Base-by-base conservation (phyloP, 441 rosid species). In the Mallotus japonicus region DNA sequence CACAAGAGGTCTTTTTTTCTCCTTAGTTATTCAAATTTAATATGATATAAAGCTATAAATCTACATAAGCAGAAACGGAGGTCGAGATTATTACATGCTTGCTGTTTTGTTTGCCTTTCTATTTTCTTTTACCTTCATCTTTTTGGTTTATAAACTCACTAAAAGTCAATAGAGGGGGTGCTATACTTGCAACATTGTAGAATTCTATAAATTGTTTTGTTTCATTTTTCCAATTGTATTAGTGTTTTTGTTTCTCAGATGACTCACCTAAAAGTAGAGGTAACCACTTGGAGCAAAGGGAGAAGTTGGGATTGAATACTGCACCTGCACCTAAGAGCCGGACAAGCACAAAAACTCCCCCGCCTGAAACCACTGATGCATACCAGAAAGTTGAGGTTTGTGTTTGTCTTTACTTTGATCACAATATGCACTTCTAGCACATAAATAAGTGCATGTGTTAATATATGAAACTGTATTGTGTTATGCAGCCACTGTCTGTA, bases 381-480 rank as follows among this genome's bases (percentile, higher is more conserved):
- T 47, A 70, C 76, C 89, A 88, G 85, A 87, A 85, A 86, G 88
- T 90, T 24, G 95, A 87, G 91, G 95, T 90, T 49, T 49, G 88
- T 76, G 9, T 67, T 65, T 55, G 2, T 42, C 69, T 37, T 16
- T 34, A 54, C 34, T n/a, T 46, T 62, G 11, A 1, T n/a, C 28
- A 60, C 56, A 59, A 47, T 50, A 13, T 8, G 14, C 14, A 17
- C 58, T 60, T 16, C 2, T 34, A 17, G 9, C 11, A 59, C 53
- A 20, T 24, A n/a, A 13, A 65, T 65, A 12, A 65, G 19, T 54
- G 58, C 58, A 54, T 54, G 55, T 15, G 4, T 50, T 14, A 12
- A 50, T 50, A 16, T 50, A 50, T 50, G 55, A 40, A 62, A 7
- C 0, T 9, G 13, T 62, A 16, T 15, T 24, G 19, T 63, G 51